phyloP scores from a whole-genome alignment of 768 basidiomycete genomes.

The Boletales sp. region DNA sequence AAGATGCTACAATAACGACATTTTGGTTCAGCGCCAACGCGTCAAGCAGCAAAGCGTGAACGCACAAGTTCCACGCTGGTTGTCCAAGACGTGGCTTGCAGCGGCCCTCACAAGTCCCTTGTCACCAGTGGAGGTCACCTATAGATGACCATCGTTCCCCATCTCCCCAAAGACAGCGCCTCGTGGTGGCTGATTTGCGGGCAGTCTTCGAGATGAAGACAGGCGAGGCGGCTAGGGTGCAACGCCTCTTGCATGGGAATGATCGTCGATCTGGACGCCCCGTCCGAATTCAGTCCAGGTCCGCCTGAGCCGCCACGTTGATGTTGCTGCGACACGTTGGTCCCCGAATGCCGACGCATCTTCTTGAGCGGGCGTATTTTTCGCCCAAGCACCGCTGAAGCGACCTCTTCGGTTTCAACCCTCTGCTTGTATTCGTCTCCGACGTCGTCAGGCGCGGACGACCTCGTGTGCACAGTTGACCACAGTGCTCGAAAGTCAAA shows the following conservation, averaged over 20 bases:
- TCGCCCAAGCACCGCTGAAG: constrained; percentile 24
- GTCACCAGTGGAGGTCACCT: constrained; percentile 1
- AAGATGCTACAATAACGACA: constrained; percentile 15
- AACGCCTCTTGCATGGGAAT: constrained; percentile 38
- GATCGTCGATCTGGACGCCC: constrained; percentile 30
- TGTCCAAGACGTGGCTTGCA: constrained; percentile 1
- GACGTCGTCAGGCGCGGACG: constrained; percentile 10
- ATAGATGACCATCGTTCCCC: constrained; percentile 32
- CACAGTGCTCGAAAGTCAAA: constrained; percentile 36
- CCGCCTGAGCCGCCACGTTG: neutral
- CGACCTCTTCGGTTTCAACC: constrained; percentile 18
- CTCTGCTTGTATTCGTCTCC: constrained; percentile 13
- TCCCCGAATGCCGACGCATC: constrained; percentile 10
- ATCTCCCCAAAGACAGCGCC: constrained; percentile 35
- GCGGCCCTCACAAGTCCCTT: neutral
- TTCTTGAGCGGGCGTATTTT: constrained; percentile 38
- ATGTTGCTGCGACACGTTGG: constrained; percentile 9
- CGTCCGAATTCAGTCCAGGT: constrained; percentile 8
- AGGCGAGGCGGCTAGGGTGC: constrained; percentile 34
- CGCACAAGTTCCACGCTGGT: constrained; percentile 21
- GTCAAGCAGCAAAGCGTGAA: constrained; percentile 9
- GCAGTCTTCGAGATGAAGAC: constrained; percentile 42
- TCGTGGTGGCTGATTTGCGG: constrained; percentile 36
- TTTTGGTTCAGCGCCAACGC: constrained; percentile 7
- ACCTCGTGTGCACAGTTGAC: constrained; percentile 36